Conservation (phyloP, 257 asterid genomes). For the Linderniella brevidens region DNA sequence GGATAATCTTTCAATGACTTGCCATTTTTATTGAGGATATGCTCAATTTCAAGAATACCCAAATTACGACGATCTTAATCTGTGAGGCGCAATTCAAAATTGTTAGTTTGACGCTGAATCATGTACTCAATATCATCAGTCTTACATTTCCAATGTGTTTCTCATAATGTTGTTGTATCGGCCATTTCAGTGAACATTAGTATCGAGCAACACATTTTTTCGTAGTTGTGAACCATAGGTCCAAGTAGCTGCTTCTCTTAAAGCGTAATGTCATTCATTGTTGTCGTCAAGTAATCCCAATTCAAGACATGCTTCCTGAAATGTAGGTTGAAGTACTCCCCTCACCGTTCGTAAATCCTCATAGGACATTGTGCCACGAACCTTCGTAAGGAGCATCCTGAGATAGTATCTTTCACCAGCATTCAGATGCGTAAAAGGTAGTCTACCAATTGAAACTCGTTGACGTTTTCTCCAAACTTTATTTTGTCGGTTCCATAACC, state of each 20-base stretch:
- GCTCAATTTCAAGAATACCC: too few relatives aligned
- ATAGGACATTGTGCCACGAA: constrained; percentile 1
- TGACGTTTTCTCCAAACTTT: not conserved
- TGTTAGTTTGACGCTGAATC: too few relatives aligned
- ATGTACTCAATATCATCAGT: too few relatives aligned
- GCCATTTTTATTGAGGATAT: too few relatives aligned
- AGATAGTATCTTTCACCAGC: not conserved
- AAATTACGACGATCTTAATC: too few relatives aligned
- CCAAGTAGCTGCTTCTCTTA: constrained; percentile 7
- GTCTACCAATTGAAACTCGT: not conserved
- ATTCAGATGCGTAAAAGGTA: not conserved
- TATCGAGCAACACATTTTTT: not conserved
- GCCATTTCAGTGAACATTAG: too few relatives aligned
- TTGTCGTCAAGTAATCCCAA: too few relatives aligned
- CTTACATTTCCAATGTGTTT: too few relatives aligned
- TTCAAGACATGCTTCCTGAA: too few relatives aligned
- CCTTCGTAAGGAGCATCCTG: not conserved
- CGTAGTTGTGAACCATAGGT: constrained; percentile 4
- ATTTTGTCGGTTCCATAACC: not conserved
- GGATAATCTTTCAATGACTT: too few relatives aligned
- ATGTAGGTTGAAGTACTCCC: constrained; percentile 1
- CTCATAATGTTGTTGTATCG: too few relatives aligned
- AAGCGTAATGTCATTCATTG: constrained; percentile 1
- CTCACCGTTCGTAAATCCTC: constrained; percentile 3
- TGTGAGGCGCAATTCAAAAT: too few relatives aligned